phyloP scores from a whole-genome alignment of 2,329 filamentous ascomycete species.

The Uncinocarpus reesii region DNA sequence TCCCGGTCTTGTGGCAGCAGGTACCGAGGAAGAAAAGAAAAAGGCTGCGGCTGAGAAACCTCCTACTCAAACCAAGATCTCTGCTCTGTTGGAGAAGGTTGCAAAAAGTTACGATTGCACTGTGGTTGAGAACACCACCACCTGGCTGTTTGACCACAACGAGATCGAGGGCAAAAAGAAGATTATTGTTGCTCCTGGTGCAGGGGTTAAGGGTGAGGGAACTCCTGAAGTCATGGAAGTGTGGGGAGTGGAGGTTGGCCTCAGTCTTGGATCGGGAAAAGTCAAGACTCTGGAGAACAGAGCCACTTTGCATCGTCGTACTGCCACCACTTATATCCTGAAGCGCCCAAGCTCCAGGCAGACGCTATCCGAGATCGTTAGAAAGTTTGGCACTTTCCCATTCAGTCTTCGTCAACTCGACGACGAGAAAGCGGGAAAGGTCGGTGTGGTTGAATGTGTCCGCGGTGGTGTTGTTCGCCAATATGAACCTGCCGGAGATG shows the following conservation, averaged over 20 bases:
- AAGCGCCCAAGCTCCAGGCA: conserved; percentile 92
- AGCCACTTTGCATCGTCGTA: conserved; percentile 85
- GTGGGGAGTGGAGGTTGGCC: conserved; percentile 94
- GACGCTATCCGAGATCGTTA: conserved; percentile 85
- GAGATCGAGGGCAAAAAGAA: conserved; percentile 98
- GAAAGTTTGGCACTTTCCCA: conserved; percentile 95
- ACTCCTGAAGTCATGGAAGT: conserved; percentile 80
- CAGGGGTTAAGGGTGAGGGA: conserved; percentile 84
- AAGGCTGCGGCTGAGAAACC: conserved; percentile 76
- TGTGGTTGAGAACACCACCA: conserved; percentile 94
- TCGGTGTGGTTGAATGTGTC: conserved; percentile 93
- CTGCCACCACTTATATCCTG: conserved; percentile 78
- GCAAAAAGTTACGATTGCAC: conserved; percentile 84
- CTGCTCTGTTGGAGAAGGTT: conserved; percentile 77
- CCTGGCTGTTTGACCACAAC: conserved; percentile 91
- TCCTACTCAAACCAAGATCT: conserved; percentile 78
- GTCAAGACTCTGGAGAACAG: conserved; percentile 84
- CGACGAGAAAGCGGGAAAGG: conserved; percentile 89
- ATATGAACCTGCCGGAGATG: conserved; percentile 92
- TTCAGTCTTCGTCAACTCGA: conserved; percentile 96
- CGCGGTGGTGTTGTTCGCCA: conserved; percentile 84
- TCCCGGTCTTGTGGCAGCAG: conserved; percentile 70
- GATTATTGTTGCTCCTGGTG: conserved; percentile 74
- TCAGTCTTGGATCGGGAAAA: conserved; percentile 85
- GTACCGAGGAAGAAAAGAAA: conserved; percentile 89